Base-by-base conservation (phyloP, 345 rosid genomes). In the Clausena lansium region DNA sequence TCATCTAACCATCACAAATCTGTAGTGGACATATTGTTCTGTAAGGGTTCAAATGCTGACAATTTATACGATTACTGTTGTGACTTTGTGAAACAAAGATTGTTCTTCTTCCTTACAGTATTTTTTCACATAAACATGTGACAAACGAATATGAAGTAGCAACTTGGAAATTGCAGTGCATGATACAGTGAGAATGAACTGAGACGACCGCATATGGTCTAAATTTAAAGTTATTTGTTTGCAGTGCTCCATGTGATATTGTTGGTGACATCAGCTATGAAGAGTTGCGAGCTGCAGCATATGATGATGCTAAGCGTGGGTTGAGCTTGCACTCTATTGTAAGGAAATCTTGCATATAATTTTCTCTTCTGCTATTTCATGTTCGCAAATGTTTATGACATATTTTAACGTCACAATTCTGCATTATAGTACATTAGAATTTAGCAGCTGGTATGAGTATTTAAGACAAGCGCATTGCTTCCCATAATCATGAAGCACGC, bases 311-410 rank as follows among this genome's bases (percentile, higher is more conserved):
- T 60, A 90, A 88, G 84, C 80, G 71, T 25, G 98, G 98, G 36
- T 61, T 89, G 78, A 88, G 86, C 86, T 80, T 96, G 85, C 97
- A 88, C 64, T 89, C 94, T 73, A 92, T 96, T 76, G 99, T 96
- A 84, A 92, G 98, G 61, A 70, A 39, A 75, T 79, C 36, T 79
- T 15, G n/a, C 32, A n/a, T 9, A 22, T 59, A 22, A 38, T 65
- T 57, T 27, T 52, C 10, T 27, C 17, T 22, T 81, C 41, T 66
- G 61, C 7, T 15, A 35, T 61, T 67, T 45, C 75, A 45, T 72
- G 58, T 50, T 77, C 6, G 52, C 24, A 67, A 68, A 65, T 64
- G 57, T 76, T 39, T 27, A 54, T 15, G n/a, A 35, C 57, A 32
- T 24, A n/a, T 32, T 28, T 27, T 63, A 32, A 62, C 24, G 4